phyloP scores from a whole-genome alignment of 129 eudicot genomes.

The Escallonia herrerae region DNA sequence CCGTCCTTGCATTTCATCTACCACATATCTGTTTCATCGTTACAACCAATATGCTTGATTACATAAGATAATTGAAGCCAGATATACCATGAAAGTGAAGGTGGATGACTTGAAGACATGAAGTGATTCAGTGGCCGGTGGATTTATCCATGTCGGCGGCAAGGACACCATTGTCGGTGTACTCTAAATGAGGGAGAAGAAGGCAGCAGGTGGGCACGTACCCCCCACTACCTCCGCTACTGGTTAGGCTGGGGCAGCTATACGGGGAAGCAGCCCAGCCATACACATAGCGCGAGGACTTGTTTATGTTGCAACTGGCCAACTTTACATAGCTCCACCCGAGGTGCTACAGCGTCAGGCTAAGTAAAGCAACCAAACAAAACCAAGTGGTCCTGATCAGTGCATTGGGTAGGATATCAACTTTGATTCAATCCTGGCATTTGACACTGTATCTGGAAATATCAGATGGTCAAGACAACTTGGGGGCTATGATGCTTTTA shows the following conservation, averaged over 20 bases:
- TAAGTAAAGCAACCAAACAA: constrained; percentile 2
- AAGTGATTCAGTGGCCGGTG: too few species aligned
- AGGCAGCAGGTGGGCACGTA: too few species aligned
- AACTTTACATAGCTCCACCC: constrained; percentile 26
- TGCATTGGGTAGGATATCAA: constrained; percentile 23
- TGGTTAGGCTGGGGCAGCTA: constrained; percentile 34
- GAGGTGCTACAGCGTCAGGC: constrained; percentile 17
- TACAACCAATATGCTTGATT: too few species aligned
- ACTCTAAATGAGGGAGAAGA: too few species aligned
- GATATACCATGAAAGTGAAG: too few species aligned
- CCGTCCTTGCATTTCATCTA: too few species aligned
- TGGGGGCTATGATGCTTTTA: constrained; percentile 38
- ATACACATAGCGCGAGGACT: constrained; percentile 19
- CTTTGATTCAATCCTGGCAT: constrained; percentile 22
- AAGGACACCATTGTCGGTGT: too few species aligned
- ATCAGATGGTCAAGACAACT: constrained; percentile 25
- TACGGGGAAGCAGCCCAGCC: constrained; percentile 43
- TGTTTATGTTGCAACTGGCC: constrained; percentile 34
- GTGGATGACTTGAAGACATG: too few species aligned
- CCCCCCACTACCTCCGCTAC: too few species aligned
- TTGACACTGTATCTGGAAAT: constrained; percentile 22
- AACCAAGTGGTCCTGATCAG: constrained; percentile 12
- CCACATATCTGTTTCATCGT: too few species aligned
- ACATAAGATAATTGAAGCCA: too few species aligned
- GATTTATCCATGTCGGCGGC: too few species aligned